Conservation (phyloP, 371 early-diverging fungal genomes). For the Synchytrium microbalum region DNA sequence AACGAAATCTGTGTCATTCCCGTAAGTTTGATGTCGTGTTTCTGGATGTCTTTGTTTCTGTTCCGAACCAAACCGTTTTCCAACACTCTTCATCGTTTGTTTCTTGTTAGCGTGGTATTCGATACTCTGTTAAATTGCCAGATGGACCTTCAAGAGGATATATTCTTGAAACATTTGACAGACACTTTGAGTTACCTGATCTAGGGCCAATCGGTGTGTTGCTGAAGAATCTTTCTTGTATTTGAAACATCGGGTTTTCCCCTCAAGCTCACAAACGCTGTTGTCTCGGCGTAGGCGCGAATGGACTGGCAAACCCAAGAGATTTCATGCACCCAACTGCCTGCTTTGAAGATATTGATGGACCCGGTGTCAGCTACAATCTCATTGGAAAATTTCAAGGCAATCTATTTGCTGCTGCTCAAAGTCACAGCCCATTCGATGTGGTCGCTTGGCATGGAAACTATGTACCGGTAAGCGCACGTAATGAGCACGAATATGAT, state of each 20-base stretch:
- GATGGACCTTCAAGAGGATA: constrained; percentile 86
- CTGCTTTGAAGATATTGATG: constrained; percentile 55
- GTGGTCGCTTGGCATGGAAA: constrained; percentile 98
- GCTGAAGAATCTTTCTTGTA: not conserved
- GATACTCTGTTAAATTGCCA: constrained; percentile 69
- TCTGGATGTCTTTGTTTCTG: constrained; percentile 6
- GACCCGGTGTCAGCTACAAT: constrained; percentile 18
- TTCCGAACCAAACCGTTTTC: not conserved
- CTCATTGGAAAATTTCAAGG: constrained; percentile 82
- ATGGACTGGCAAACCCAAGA: constrained; percentile 90
- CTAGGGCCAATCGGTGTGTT: constrained; percentile 83
- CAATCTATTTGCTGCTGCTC: constrained; percentile 53
- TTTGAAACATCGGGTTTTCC: not conserved
- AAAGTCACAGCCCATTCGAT: constrained; percentile 83
- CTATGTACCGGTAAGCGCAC: constrained; percentile 88
- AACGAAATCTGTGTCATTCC: constrained; percentile 92
- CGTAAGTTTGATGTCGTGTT: constrained; percentile 10
- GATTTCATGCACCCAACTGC: constrained; percentile 89
- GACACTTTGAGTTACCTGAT: constrained; percentile 90
- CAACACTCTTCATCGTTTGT: not conserved
- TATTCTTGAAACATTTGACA: constrained; percentile 77
- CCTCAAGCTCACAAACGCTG: not conserved
- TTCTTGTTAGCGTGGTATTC: constrained; percentile 72
- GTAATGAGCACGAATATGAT: too few species aligned
- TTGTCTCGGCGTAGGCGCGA: constrained; percentile 48